These are phyloP conservation scores for Calonectria pteridis DNA, from an alignment of 2,329 filamentous ascomycete genomes.

Conservation along the genomic window DNA sequence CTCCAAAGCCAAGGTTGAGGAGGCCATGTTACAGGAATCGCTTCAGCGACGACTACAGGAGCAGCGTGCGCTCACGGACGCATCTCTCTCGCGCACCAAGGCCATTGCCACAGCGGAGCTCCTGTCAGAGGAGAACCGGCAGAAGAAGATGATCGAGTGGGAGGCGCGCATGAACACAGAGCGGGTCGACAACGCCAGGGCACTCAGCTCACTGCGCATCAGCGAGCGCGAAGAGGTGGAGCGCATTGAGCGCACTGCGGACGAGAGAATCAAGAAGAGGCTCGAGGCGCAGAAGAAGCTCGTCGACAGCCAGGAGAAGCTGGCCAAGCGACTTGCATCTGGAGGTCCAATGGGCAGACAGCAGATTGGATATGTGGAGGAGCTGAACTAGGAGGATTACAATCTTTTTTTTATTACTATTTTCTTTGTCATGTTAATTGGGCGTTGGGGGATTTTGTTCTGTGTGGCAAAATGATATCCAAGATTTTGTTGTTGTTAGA, in stretches of 20 bases:
- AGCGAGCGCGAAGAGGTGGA: conserved; percentile 66
- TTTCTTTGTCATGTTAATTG: conserved; percentile 9
- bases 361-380: conserved; percentile 69
- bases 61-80: conserved; percentile 61
- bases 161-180: conserved; percentile 60
- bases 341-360: conserved; percentile 49
- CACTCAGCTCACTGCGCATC: conserved; percentile 62
- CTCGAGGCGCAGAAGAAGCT: conserved; percentile 66
- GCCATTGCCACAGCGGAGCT: conserved; percentile 62
- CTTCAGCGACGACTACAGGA: conserved; percentile 56
- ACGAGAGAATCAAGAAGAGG: conserved; percentile 58
- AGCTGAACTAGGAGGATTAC: conserved; percentile 55
- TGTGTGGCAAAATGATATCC: conserved; percentile 5
- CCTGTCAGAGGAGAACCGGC: conserved; percentile 58
- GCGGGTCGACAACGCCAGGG: conserved; percentile 61
- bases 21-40: conserved; percentile 51
- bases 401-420: conserved; percentile 10
- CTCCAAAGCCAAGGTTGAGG: conserved; percentile 61
- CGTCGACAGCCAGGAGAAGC: conserved; percentile 60
- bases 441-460: conserved; percentile 28
- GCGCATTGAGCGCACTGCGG: conserved; percentile 59
- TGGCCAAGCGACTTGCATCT: conserved; percentile 58
- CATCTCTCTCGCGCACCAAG: conserved; percentile 57
- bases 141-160: conserved; percentile 61
- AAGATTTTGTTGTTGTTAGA: not conserved